A percentile compares a stretch with the other conserved stretches of the same genome.
Conservation (phyloP, 371 early-diverging fungal genomes). For the Mucor sp. region DNA sequence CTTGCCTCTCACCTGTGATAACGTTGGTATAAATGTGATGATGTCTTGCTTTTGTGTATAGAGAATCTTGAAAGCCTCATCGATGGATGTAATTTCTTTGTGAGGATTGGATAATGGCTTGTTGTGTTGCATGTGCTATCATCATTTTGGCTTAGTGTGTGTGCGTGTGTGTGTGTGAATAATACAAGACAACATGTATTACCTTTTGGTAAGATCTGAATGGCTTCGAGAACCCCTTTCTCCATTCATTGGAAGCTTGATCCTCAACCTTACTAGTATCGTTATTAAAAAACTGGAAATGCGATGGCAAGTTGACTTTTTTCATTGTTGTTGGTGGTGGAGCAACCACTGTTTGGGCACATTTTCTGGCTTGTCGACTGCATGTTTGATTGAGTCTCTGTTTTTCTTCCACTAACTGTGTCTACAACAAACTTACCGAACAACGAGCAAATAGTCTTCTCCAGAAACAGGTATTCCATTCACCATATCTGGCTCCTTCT, state of each 20-base stretch:
- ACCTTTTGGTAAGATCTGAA: constrained; percentile 38
- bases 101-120: background rate
- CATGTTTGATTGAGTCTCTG: too few species aligned
- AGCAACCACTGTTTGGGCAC: constrained; percentile 31
- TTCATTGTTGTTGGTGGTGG: constrained; percentile 27
- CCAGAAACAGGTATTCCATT: constrained; percentile 49
- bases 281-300: constrained; percentile 27
- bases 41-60: constrained; percentile 4
- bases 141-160: background rate
- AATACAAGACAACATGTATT: background rate
- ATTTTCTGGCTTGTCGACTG: constrained; percentile 41
- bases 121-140: constrained; percentile 19
- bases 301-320: constrained; percentile 26
- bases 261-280: background rate
- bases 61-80: constrained; percentile 5
- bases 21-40: constrained; percentile 4
- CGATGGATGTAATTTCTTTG: constrained; percentile 16
- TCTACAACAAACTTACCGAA: constrained; percentile 32
- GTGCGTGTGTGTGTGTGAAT: background rate
- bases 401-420: background rate
- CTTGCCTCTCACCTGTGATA: constrained; percentile 22
- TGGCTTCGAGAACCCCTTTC: constrained; percentile 19
- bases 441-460: constrained; percentile 49
- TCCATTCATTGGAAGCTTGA: constrained; percentile 32
- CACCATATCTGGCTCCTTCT: constrained; percentile 29